These are phyloP conservation scores for Atractiella rhizophila DNA, from an alignment of 768 basidiomycete species.

Conservation along the genomic window DNA sequence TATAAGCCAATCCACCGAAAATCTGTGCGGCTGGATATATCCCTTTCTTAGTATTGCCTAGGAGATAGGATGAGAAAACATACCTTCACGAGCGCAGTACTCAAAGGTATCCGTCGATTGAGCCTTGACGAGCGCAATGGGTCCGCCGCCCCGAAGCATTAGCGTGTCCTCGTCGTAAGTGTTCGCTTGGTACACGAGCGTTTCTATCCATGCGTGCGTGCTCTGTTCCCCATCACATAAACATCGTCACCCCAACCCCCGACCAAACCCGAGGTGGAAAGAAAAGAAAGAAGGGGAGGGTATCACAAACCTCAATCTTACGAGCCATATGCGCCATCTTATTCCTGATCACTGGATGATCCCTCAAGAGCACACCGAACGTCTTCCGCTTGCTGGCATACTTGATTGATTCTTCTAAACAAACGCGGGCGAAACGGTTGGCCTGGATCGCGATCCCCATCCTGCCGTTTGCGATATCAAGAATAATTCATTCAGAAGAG, in stretches of 20 bases:
- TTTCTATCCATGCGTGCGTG: slow-evolving; percentile 17
- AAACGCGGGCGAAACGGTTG: slow-evolving; percentile 7
- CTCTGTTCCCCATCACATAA: slow-evolving; percentile 12
- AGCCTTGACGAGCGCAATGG: slow-evolving; percentile 15
- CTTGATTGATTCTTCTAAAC: slow-evolving; percentile 12
- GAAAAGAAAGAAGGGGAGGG: no score
- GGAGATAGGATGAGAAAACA: slow-evolving; percentile 1
- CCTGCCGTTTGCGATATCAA: no score
- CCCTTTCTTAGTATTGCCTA: neutral
- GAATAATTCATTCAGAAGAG: neutral
- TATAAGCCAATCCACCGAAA: slow-evolving; percentile 16
- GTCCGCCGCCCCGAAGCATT: slow-evolving; percentile 13
- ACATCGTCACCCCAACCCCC: no score
- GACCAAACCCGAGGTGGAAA: no score
- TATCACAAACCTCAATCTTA: no score
- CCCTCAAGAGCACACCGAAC: slow-evolving; percentile 13
- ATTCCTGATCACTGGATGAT: slow-evolving; percentile 14
- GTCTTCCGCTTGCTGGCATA: slow-evolving; percentile 10
- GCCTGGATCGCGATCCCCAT: slow-evolving; percentile 7
- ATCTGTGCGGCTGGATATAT: slow-evolving; percentile 15
- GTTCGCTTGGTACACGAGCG: slow-evolving; percentile 9
- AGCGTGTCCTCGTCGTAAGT: slow-evolving; percentile 8
- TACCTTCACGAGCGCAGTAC: neutral
- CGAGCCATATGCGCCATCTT: slow-evolving; percentile 16
- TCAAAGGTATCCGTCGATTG: slow-evolving; percentile 1